Base-by-base conservation (phyloP, 805 yeast genomes). In the Lipomyces chichibuensis region DNA sequence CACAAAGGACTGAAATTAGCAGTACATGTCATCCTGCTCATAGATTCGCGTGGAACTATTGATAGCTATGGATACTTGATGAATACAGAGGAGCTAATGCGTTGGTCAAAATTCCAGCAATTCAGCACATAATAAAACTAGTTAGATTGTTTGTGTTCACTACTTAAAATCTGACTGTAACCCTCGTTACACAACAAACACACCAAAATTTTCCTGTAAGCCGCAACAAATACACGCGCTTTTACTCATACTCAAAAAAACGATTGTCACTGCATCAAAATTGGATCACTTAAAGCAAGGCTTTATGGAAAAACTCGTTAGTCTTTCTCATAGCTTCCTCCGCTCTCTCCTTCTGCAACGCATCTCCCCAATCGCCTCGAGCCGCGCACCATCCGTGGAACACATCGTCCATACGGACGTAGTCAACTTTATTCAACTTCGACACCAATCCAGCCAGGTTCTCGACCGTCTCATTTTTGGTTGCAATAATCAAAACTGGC, bases 251-350 rank as follows among this genome's bases (percentile, higher is more conserved):
- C 20, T 17, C 20, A 43, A 17, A 43, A 1, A 43, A 37, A 37
- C 1, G 43, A 37, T 13, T 37, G 43, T n/a, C 23, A 43, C 17
- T 4, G 3, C n/a, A n/a, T 2, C 23, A 43, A 43, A 17, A 6
- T 17, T 23, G 17, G 87, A 7, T 8, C 0, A 43, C 86, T 3
- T 85, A 55, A 43, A 65, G 43, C 59, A 66, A 60, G 8, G 23
- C 27, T 43, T 55, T 62, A 17, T 53, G 58, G 57, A 71, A 70
- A 35, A 71, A 71, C 14, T 55, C 62, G 23, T 59, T 61, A 1
- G 59, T 39, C 57, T 59, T 65, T 3, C 51, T 43, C 46, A 65
- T 56, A n/a, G 72, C 68, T 33, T 70, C 71, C 60, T 66, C 63
- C 20, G 69, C 67, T n/a, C 71, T 52, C 62, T 57, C 51, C 61